phyloP scores from a whole-genome alignment of 1,139 yeast genomes.

The Nematodospora anomalae region DNA sequence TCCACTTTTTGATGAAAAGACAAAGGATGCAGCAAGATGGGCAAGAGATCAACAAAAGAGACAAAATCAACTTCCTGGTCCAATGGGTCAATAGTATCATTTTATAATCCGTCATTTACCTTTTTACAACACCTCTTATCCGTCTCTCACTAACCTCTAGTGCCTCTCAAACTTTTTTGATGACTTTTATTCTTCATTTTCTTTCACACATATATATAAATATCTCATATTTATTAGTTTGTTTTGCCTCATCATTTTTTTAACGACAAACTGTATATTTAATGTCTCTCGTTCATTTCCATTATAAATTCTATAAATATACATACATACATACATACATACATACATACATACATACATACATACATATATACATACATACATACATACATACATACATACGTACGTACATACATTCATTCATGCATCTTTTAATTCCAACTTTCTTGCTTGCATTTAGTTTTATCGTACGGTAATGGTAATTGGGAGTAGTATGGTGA shows the following conservation, averaged over 20 bases:
- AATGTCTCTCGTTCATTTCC: not conserved
- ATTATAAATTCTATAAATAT: not conserved
- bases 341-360: constrained; percentile 17
- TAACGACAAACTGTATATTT: not conserved
- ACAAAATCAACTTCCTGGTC: constrained; percentile 25
- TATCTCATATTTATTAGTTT: not conserved
- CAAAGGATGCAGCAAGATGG: constrained; percentile 93
- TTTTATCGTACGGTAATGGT: too few relatives aligned
- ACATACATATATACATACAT: constrained; percentile 1
- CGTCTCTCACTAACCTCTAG: constrained; percentile 3
- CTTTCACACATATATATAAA: not conserved
- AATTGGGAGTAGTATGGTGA: too few relatives aligned
- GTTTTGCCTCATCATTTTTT: not conserved
- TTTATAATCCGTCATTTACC: constrained; percentile 6
- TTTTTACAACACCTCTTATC: constrained; percentile 1
- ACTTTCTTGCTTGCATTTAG: too few relatives aligned
- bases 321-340: constrained; percentile 6
- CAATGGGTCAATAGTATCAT: constrained; percentile 16
- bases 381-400: too few relatives aligned
- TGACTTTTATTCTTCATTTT: not conserved
- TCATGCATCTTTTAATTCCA: too few relatives aligned
- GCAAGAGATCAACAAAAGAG: constrained; percentile 85
- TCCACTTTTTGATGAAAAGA: constrained; percentile 57
- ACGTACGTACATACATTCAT: too few relatives aligned
- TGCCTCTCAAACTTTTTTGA: constrained; percentile 1